phyloP scores from a whole-genome alignment of 768 basidiomycete species.

The Tulasnella sp. region DNA sequence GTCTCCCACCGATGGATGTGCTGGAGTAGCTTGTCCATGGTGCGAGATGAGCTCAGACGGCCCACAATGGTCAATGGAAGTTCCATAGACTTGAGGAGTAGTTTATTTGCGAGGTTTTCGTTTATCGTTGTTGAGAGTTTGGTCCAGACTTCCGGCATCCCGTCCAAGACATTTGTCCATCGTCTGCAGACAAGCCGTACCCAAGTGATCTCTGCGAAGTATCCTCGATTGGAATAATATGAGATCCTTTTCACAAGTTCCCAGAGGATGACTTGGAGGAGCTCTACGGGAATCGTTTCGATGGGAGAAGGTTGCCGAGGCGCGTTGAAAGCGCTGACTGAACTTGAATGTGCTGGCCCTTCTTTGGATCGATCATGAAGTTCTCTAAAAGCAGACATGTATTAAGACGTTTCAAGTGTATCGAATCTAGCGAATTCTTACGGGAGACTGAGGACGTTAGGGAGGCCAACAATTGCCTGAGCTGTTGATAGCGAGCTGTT shows the following conservation, averaged over 20 bases:
- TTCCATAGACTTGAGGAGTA: neutral
- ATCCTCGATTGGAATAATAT: neutral
- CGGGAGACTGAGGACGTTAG: too few species aligned
- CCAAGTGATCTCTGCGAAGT: neutral
- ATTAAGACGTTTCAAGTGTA: too few species aligned
- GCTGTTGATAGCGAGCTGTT: too few species aligned
- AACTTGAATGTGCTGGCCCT: too few species aligned
- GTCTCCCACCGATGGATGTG: neutral
- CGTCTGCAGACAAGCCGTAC: neutral
- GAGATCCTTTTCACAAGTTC: neutral
- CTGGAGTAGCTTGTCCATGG: neutral
- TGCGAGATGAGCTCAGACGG: neutral
- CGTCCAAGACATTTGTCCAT: neutral
- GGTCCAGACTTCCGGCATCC: neutral
- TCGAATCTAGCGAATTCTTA: too few species aligned
- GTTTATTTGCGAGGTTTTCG: neutral
- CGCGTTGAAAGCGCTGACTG: neutral
- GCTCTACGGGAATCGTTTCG: neutral
- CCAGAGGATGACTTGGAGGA: neutral
- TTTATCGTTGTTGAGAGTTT: neutral
- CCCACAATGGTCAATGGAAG: neutral
- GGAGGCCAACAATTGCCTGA: too few species aligned
- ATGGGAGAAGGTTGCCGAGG: neutral
- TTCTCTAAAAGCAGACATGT: too few species aligned
- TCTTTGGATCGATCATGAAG: too few species aligned